Percentiles rank a stretch among this genome's conserved stretches.
Conservation (phyloP, 352 stramenopile genomes). For the Globisporangium paroecandrum region DNA sequence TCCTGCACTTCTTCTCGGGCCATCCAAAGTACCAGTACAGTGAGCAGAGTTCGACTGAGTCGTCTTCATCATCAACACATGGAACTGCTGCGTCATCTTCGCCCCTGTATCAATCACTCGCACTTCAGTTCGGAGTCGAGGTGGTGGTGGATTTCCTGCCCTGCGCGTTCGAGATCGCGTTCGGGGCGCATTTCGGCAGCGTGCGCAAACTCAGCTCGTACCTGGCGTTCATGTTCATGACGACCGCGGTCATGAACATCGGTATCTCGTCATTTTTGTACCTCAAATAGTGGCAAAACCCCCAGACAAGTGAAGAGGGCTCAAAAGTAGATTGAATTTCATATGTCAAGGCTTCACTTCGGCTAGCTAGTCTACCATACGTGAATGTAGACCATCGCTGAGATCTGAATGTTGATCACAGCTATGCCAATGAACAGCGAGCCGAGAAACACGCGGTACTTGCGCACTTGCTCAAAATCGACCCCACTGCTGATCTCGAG, state of each 20-base stretch:
- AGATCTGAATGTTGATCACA: no score
- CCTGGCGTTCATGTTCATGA: conserved; percentile 30
- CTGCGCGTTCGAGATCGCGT: conserved; percentile 10
- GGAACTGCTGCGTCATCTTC: background rate
- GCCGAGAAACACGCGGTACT: no score
- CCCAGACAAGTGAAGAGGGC: no score
- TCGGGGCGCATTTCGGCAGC: conserved; percentile 12
- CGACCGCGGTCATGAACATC: conserved; percentile 32
- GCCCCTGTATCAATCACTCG: background rate
- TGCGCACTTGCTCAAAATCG: background rate
- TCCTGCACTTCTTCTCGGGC: conserved; percentile 32
- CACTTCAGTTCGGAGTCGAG: conserved; percentile 8
- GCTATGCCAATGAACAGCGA: no score
- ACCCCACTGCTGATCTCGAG: background rate
- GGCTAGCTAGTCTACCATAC: no score
- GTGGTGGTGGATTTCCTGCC: conserved; percentile 4
- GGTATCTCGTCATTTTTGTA: conserved; percentile 35
- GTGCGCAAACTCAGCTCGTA: conserved; percentile 25
- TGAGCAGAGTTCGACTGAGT: background rate
- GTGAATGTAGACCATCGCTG: no score
- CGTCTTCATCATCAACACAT: background rate
- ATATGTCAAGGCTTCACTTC: no score
- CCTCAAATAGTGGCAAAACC: conserved; percentile 13
- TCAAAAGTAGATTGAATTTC: no score
- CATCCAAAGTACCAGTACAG: conserved; percentile 29